Evolutionary conservation across 1,139 yeast species (phyloP), one percentile per base, ranked within the genome.

Genomic region (Nakaseomyces bracarensis): DNA sequence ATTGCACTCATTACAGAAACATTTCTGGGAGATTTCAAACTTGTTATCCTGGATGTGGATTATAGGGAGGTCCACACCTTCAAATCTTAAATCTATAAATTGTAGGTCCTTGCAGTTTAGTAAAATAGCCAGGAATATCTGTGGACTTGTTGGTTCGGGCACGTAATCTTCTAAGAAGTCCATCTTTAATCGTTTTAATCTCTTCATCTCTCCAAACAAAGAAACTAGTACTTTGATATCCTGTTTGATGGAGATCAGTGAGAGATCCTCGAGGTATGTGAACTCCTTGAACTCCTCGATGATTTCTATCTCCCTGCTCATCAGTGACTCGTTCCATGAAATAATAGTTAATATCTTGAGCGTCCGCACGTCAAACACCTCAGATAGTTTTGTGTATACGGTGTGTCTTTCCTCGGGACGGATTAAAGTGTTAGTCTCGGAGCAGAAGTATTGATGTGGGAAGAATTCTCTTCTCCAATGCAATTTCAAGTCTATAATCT

Each of bases 391-490:
- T 5, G 46, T 46, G 15, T 49, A 47, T 11, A 13, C 18, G 8
- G 23, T 20, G 15, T 15, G 21, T 14, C 21, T n/a, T 26, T 33
- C 36, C 8, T 27, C 40, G 21, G 40, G 40, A 44, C 52, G 51
- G 31, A 45, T 43, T 26, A 33, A 11, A 15, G 36, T 33, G 26
- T 33, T 33, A 4, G 25, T 33, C 35, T 23, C 49, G 19, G 39
- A 44, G 35, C 27, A 45, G 44, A 51, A 59, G 53, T 43, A 62
- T 43, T 36, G 47, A n/a, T 37, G 48, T 29, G 63, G 61, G 46
- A 60, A 66, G 38, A 57, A 58, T 46, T 68, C 71, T 11, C 61
- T 52, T 38, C 71, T 51, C 61, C 67, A 64, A 47, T 68, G 71
- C 21, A 66, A 46, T 41, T 65, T 67, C 34, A 68, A 48, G 34